Evolutionary conservation across 192 early-diverging fungal genomes (phyloP).

Genomic region (Anaeromyces robustus): DNA sequence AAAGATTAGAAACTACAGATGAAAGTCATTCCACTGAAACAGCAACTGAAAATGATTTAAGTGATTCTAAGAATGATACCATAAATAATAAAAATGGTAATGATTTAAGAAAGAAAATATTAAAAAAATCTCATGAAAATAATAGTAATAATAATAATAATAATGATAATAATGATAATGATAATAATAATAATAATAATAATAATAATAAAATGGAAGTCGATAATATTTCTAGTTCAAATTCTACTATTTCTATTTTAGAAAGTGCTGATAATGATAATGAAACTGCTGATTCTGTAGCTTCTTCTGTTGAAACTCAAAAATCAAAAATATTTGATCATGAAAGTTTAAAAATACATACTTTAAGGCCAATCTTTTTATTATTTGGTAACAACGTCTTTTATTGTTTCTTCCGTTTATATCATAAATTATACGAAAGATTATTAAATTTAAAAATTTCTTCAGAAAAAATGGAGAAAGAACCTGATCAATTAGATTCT

Average conservation of each 20-base stretch:
- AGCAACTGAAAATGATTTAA: not conserved
- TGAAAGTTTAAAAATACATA: not conserved
- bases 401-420: slow-evolving; percentile 80
- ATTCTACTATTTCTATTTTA: not conserved
- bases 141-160: no score
- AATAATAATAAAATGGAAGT: not conserved
- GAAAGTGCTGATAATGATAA: not conserved
- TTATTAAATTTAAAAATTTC: not conserved
- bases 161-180: no score
- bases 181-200: no score
- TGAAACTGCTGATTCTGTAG: not conserved
- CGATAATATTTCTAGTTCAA: not conserved
- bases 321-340: not conserved
- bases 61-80: not conserved
- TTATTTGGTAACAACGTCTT: slow-evolving; percentile 79
- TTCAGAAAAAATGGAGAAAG: not conserved
- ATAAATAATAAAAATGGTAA: not conserved
- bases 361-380: not conserved
- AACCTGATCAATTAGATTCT: not conserved
- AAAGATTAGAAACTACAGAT: not conserved
- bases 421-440: slow-evolving; percentile 17
- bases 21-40: not conserved
- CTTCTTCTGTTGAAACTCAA: not conserved
- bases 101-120: not conserved
- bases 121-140: not conserved